Base-by-base conservation (phyloP, 495 filamentous ascomycete species). In the Apiosordaria backusii region DNA sequence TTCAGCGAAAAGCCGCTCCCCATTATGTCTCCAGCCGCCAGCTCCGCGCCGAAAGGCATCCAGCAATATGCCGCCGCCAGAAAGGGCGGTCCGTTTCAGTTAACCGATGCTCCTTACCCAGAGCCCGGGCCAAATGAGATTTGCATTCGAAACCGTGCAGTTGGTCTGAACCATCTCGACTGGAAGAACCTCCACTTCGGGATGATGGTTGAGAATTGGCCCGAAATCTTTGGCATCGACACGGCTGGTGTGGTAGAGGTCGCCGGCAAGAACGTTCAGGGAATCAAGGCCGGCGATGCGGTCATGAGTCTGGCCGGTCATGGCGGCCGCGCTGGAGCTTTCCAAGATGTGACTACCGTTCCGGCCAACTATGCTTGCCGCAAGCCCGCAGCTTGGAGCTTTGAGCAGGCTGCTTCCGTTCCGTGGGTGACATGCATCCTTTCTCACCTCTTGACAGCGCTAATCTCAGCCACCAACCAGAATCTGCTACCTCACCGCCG, bases 221-320 rank as follows among this genome's bases (percentile, higher is more conserved):
- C 86, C 0, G 66, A 71, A 24, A 75, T 86, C 57, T 72, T 87
- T 2, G 86, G 87, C 40, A 70, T 70, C 1, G 88, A 89, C 67
- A 72, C 85, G 23, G 78, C 83, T 1, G 88, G 88, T 22, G 78
- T 76, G 2, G 63, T 65, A 18, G 63, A 58, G 15, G 63, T 57
- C 15, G 54, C 25, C 52, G 73, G 73, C 19, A 63, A 67, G 13
- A 66, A 70, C 4, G 77, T 79, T 19, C 71, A 68, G 18, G 55
- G 53, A 9, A 68, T 77, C 52, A 72, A 75, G 61, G 29, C 70
- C 35, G 81, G 81, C 21, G 81, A 82, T 29, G 74, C 76, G 57
- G 80, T 83, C 25, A 58, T 80, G 19, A 74, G 69, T 13, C 54
- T 72, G 3, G 61, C 60, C 23, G 71, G 63, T 1, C 61, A 69